These are phyloP conservation scores for Nepenthes gracilis DNA, from an alignment of 148 eudicot genomes.

Conservation along the genomic window DNA sequence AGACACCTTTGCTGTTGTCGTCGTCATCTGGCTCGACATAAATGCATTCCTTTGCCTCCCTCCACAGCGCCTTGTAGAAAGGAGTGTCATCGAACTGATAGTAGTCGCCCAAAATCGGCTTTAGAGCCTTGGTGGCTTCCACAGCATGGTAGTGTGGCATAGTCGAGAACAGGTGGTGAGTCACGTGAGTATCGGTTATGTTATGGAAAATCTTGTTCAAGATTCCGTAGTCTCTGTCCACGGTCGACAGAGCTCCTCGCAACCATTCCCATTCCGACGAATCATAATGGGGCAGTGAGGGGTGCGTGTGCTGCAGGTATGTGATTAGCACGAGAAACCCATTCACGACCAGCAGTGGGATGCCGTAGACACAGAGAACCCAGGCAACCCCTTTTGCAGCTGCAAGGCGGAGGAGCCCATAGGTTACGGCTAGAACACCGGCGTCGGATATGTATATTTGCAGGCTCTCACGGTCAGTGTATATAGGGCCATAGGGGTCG, in stretches of 20 bases:
- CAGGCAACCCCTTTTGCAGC: conserved; percentile 47
- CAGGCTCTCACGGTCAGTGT: conserved; percentile 49
- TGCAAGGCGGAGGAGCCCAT: conserved; percentile 41
- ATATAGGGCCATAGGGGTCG: conserved; percentile 73
- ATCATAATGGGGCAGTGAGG: conserved; percentile 71
- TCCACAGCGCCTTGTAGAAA: conserved; percentile 48
- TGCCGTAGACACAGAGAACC: conserved; percentile 57
- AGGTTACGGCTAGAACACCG: conserved; percentile 39
- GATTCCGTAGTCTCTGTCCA: conserved; percentile 73
- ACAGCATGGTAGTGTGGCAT: conserved; percentile 91
- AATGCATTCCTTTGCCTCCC: conserved; percentile 77
- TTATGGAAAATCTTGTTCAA: conserved; percentile 78
- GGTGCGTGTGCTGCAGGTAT: conserved; percentile 75
- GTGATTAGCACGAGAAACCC: conserved; percentile 78
- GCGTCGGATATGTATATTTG: conserved; percentile 61
- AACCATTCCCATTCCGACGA: conserved; percentile 89
- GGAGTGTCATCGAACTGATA: conserved; percentile 67
- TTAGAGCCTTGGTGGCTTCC: conserved; percentile 88
- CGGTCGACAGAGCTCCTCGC: conserved; percentile 72
- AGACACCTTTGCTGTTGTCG: conserved; percentile 46
- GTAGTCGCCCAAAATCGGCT: conserved; percentile 60
- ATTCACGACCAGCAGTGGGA: conserved; percentile 59
- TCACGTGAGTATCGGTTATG: conserved; percentile 77
- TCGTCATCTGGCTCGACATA: conserved; percentile 60
- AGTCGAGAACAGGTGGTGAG: conserved; percentile 77